Percentiles rank a stretch among this genome's conserved stretches.
phyloP scores from a whole-genome alignment of 352 stramenopile species.

The Phytophthora nicotianae region DNA sequence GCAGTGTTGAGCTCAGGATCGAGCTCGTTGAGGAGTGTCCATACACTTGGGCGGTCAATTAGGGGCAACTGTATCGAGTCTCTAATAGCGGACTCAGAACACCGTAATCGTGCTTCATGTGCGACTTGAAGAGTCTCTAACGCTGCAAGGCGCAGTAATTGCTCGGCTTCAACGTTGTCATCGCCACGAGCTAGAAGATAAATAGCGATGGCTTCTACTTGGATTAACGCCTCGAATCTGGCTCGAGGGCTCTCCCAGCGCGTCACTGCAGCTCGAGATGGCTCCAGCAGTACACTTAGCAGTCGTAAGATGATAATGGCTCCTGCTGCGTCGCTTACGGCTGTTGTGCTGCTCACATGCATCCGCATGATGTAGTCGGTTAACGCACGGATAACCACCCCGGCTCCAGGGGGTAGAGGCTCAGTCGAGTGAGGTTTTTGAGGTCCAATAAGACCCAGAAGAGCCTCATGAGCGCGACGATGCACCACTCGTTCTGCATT shows the following conservation, averaged over 20 bases:
- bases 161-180: constrained; percentile 37
- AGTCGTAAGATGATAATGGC: constrained; percentile 39
- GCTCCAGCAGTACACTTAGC: constrained; percentile 41
- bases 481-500: constrained; percentile 51
- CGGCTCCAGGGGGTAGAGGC: constrained; percentile 26
- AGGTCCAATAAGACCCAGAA: constrained; percentile 41
- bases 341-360: constrained; percentile 31
- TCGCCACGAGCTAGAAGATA: constrained; percentile 58
- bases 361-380: constrained; percentile 70
- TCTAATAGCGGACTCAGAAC: constrained; percentile 5
- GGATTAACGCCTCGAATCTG: constrained; percentile 54
- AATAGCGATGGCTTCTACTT: constrained; percentile 64
- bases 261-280: constrained; percentile 13
- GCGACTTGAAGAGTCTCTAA: constrained; percentile 46
- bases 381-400: constrained; percentile 50
- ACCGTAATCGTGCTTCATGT: constrained; percentile 15
- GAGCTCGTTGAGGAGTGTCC: constrained; percentile 31
- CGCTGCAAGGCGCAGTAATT: constrained; percentile 31
- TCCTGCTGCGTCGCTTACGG: constrained; percentile 25
- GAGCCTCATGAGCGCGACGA: constrained; percentile 36
- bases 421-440: constrained; percentile 13
- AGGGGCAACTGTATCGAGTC: constrained; percentile 17
- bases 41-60: constrained; percentile 28
- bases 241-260: constrained; percentile 45
- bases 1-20: constrained; percentile 29